These are phyloP conservation scores for Pycnococcus provasolii DNA, from an alignment of 139 green algal genomes.

Conservation along the genomic window DNA sequence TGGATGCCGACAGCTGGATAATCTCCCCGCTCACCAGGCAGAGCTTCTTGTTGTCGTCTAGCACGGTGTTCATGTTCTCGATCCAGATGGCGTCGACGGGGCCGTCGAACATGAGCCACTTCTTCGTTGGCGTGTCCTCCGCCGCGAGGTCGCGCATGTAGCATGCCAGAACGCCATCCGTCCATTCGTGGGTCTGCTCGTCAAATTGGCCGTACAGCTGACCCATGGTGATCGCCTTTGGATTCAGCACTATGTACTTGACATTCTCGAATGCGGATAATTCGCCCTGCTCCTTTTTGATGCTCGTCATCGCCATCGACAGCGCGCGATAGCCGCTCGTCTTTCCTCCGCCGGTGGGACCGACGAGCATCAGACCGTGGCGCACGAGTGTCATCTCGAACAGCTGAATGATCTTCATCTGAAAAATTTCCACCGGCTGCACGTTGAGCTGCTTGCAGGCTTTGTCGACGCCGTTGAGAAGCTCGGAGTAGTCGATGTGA, in stretches of 20 bases:
- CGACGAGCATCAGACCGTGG: slow-evolving; percentile 75
- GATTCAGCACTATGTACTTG: slow-evolving; percentile 52
- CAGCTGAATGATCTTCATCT: slow-evolving; percentile 68
- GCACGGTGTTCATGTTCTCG: slow-evolving; percentile 50
- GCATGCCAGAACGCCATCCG: slow-evolving; percentile 61
- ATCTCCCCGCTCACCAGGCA: slow-evolving; percentile 71
- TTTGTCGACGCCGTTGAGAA: slow-evolving; percentile 36
- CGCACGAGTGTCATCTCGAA: slow-evolving; percentile 74
- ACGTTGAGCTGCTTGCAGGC: slow-evolving; percentile 40
- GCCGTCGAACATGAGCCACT: slow-evolving; percentile 73
- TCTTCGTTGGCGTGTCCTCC: slow-evolving; percentile 60
- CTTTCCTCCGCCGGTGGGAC: slow-evolving; percentile 67
- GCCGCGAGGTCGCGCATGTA: slow-evolving; percentile 64
- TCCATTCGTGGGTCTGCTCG: slow-evolving; percentile 68
- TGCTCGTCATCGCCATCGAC: slow-evolving; percentile 34
- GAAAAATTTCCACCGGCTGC: slow-evolving; percentile 47
- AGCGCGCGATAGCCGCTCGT: slow-evolving; percentile 51
- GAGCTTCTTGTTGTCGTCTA: slow-evolving; percentile 83
- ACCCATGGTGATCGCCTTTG: slow-evolving; percentile 65
- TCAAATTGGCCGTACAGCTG: slow-evolving; percentile 76
- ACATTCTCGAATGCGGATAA: slow-evolving; percentile 31
- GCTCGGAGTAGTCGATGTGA: slow-evolving; percentile 14
- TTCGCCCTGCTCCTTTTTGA: slow-evolving; percentile 22
- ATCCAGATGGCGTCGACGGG: slow-evolving; percentile 62
- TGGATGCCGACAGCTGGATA: slow-evolving; percentile 58